Percentiles rank a stretch among this genome's conserved stretches.
These are phyloP conservation scores for Leccinum solheimii DNA, from an alignment of 1,284 basidiomycete species.

Conservation along the genomic window DNA sequence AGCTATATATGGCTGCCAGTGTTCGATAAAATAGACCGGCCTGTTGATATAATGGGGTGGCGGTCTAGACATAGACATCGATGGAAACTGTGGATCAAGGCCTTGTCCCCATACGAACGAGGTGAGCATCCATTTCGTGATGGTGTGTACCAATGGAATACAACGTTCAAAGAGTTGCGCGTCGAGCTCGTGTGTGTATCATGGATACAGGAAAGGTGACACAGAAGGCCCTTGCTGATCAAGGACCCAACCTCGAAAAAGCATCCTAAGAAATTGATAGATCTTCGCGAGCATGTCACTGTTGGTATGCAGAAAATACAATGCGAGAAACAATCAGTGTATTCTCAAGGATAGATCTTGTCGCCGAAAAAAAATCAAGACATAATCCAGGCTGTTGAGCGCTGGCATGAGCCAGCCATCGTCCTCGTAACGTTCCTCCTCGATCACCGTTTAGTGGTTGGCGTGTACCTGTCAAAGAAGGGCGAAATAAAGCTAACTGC, in stretches of 20 bases:
- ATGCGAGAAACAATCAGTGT: background rate
- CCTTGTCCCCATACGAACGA: background rate
- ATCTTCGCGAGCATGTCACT: too few relatives aligned
- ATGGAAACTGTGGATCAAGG: background rate
- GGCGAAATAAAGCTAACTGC: background rate
- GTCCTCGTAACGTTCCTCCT: background rate
- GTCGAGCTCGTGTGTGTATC: background rate
- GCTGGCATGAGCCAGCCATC: background rate
- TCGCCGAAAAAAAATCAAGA: background rate
- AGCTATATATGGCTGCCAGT: background rate
- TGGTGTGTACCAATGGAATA: background rate
- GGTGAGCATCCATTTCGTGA: background rate
- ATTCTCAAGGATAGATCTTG: background rate
- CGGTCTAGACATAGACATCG: background rate
- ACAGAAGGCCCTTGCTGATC: rapidly evolving
- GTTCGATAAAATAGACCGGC: too few relatives aligned
- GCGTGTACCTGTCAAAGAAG: background rate
- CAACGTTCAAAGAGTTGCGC: background rate
- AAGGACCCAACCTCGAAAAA: background rate
- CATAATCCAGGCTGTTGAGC: background rate
- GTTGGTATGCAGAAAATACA: background rate
- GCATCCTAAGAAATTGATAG: background rate
- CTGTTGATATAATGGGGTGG: background rate
- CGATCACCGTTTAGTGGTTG: background rate
- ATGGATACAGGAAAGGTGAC: background rate